Evolutionary conservation across 176 grass and related monocot genomes (phyloP).

Genomic region (Pontederia paniculata): DNA sequence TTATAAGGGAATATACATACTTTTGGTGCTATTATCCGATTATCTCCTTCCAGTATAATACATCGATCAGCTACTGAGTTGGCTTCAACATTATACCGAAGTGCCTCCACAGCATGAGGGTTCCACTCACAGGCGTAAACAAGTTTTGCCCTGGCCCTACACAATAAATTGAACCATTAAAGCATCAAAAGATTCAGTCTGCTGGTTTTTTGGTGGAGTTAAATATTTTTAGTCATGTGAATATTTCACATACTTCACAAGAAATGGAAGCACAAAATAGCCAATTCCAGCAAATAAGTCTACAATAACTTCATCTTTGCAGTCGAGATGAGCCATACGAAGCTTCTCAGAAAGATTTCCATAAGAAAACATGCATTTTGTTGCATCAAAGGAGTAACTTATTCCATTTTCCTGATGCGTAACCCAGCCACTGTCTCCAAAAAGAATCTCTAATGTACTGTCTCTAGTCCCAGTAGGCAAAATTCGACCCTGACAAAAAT

Average conservation of each 20-base stretch:
- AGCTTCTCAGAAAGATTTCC: constrained; percentile 91
- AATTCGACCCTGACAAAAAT: constrained; percentile 54
- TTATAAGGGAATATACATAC: constrained; percentile 23
- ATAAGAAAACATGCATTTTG: constrained; percentile 96
- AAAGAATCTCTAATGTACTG: constrained; percentile 71
- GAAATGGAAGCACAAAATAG: constrained; percentile 90
- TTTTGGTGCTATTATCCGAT: constrained; percentile 65
- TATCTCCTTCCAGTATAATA: constrained; percentile 93
- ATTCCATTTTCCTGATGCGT: constrained; percentile 83
- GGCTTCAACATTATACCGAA: constrained; percentile 47
- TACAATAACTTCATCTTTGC: constrained; percentile 65
- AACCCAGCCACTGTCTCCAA: constrained; percentile 67
- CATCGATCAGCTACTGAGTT: constrained; percentile 66
- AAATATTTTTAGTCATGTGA: constrained; percentile 3
- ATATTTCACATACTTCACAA: constrained; percentile 61
- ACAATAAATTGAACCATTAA: constrained; percentile 13
- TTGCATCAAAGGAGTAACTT: constrained; percentile 77
- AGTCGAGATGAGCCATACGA: constrained; percentile 66
- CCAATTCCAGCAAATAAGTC: constrained; percentile 97
- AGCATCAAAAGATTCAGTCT: not conserved
- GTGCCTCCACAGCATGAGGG: constrained; percentile 70
- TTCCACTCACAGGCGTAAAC: constrained; percentile 98
- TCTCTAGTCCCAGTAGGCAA: constrained; percentile 86
- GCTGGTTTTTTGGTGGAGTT: not conserved
- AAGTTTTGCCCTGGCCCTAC: constrained; percentile 75